These are phyloP conservation scores for Aegilops longissima DNA, from an alignment of 176 grass and related monocot species.

Conservation along the genomic window DNA sequence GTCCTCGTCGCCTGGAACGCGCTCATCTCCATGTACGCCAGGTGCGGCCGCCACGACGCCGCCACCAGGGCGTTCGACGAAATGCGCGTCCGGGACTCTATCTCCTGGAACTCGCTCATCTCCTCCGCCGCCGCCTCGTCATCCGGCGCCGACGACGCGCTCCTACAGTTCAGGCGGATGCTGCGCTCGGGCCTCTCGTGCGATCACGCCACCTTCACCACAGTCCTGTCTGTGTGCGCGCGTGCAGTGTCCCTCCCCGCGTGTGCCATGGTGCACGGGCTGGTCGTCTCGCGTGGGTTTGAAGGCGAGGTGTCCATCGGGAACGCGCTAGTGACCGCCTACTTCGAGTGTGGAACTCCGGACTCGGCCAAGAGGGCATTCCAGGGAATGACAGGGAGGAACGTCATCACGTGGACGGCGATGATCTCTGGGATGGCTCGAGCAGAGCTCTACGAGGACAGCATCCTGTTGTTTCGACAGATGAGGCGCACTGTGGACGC, in stretches of 20 bases:
- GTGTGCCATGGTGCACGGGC: slow-evolving; percentile 50
- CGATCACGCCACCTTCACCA: slow-evolving; percentile 68
- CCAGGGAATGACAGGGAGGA: slow-evolving; percentile 44
- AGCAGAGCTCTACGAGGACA: slow-evolving; percentile 43
- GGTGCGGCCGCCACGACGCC: slow-evolving; percentile 42
- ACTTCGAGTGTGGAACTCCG: slow-evolving; percentile 51
- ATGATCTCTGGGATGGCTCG: slow-evolving; percentile 80
- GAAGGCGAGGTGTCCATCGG: slow-evolving; percentile 41
- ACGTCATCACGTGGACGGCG: slow-evolving; percentile 83
- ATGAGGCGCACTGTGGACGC: slow-evolving; percentile 52
- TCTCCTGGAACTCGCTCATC: slow-evolving; percentile 90
- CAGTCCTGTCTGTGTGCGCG: slow-evolving; percentile 53
- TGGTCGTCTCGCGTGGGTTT: slow-evolving; percentile 42
- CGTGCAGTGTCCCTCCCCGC: slow-evolving; percentile 17
- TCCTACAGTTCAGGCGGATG: slow-evolving; percentile 62
- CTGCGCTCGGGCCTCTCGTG: slow-evolving; percentile 22
- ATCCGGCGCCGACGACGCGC: neutral
- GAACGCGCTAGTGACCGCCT: slow-evolving; percentile 66
- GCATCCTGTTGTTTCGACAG: slow-evolving; percentile 53
- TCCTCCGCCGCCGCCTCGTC: slow-evolving; percentile 8
- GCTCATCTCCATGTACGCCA: slow-evolving; percentile 66
- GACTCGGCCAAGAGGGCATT: slow-evolving; percentile 51
- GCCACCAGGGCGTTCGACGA: slow-evolving; percentile 67
- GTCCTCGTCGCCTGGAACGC: slow-evolving; percentile 69
- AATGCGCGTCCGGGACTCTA: slow-evolving; percentile 71